A percentile compares a stretch with the other conserved stretches of the same genome.
Conservation (phyloP, 2,329 filamentous ascomycete species). For the Hypoxylon sp. region DNA sequence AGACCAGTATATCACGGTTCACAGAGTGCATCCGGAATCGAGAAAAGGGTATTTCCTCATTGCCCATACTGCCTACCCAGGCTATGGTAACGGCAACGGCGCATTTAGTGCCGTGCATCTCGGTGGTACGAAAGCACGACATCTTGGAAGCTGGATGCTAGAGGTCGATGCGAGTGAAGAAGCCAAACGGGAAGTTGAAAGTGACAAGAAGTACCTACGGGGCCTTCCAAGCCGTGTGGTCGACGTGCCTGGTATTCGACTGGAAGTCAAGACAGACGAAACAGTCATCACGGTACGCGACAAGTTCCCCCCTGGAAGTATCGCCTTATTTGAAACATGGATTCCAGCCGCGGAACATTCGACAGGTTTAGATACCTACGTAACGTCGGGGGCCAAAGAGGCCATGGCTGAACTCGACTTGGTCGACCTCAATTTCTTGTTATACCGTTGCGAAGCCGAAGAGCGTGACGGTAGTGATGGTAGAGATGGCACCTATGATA, state of each 20-base stretch:
- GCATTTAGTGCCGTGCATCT: slow-evolving; percentile 85
- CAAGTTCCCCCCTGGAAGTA: slow-evolving; percentile 91
- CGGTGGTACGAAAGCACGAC: slow-evolving; percentile 85
- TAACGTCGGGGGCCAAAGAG: slow-evolving; percentile 83
- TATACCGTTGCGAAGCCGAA: slow-evolving; percentile 94
- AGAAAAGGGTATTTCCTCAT: slow-evolving; percentile 96
- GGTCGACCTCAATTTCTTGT: slow-evolving; percentile 88
- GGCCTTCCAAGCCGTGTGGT: slow-evolving; percentile 89
- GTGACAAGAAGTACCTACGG: slow-evolving; percentile 79
- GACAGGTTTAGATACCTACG: slow-evolving; percentile 85
- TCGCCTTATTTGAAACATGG: slow-evolving; percentile 96
- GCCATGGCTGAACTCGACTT: slow-evolving; percentile 83
- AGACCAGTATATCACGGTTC: slow-evolving; percentile 95
- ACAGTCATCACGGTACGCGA: slow-evolving; percentile 86
- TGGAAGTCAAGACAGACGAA: slow-evolving; percentile 80
- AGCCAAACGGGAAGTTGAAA: slow-evolving; percentile 73
- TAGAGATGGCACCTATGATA: slow-evolving; percentile 87
- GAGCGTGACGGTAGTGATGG: slow-evolving; percentile 84
- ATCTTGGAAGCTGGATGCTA: slow-evolving; percentile 91
- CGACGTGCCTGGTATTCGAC: slow-evolving; percentile 79
- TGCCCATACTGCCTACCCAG: slow-evolving; percentile 95
- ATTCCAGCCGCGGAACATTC: slow-evolving; percentile 90
- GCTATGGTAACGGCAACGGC: slow-evolving; percentile 87
- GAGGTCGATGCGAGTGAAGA: slow-evolving; percentile 86
- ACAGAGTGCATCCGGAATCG: slow-evolving; percentile 92